A percentile compares a stretch with the other conserved stretches of the same genome.
These are phyloP conservation scores for Sugiyamaella novakii DNA, from an alignment of 1,139 yeast species.

Conservation along the genomic window DNA sequence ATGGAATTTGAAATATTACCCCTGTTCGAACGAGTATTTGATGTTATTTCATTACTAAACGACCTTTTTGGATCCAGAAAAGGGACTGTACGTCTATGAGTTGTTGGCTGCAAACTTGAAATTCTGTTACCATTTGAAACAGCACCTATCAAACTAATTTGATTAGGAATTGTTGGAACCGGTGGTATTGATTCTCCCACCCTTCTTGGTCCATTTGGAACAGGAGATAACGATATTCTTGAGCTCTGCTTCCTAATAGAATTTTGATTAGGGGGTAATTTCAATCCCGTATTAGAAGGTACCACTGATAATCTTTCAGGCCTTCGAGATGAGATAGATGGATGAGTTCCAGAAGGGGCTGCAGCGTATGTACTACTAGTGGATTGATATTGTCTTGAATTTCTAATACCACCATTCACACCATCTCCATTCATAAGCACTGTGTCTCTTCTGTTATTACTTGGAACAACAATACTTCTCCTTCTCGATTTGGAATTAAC, in stretches of 20 bases:
- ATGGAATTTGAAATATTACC: conserved; percentile 6
- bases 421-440: not conserved
- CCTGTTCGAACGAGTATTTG: not conserved
- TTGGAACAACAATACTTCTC: conserved; percentile 16
- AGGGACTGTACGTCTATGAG: conserved; percentile 17
- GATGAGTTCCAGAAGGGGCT: conserved; percentile 1
- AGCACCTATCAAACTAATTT: conserved; percentile 22
- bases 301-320: conserved; percentile 5
- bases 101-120: conserved; percentile 2
- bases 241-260: conserved; percentile 3
- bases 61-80: conserved; percentile 9
- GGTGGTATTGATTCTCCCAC: conserved; percentile 27
- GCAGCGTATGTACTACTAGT: conserved; percentile 2
- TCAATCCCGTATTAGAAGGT: not conserved
- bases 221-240: conserved; percentile 11
- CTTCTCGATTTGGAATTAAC: conserved; percentile 29
- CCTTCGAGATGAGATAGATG: conserved; percentile 8
- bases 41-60: conserved; percentile 8
- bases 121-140: not conserved
- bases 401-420: not conserved
- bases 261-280: conserved; percentile 7
- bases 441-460: conserved; percentile 2
- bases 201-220: conserved; percentile 9
- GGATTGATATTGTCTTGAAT: not conserved
- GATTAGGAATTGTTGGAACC: conserved; percentile 34